These are phyloP conservation scores for Oenanthe javanica DNA, from an alignment of 140 eudicot species.

Conservation along the genomic window DNA sequence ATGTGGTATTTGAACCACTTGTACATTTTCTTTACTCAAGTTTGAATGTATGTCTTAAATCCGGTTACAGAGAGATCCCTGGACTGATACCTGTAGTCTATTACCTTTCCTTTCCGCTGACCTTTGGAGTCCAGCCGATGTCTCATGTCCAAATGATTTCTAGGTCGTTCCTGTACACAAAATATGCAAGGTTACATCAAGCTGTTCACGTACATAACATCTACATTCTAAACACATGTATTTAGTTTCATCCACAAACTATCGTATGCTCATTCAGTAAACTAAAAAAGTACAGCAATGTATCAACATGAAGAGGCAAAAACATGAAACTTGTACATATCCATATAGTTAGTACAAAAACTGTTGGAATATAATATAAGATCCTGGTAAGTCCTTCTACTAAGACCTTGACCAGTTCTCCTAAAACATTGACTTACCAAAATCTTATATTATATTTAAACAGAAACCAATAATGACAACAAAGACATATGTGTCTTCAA, in stretches of 20 bases:
- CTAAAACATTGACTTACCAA: too few relatives aligned
- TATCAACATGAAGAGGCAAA: neutral
- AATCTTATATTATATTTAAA: too few relatives aligned
- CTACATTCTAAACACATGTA: neutral
- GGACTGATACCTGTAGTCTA: slow-evolving; percentile 75
- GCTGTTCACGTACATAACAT: neutral
- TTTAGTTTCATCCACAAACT: neutral
- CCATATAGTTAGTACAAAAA: too few relatives aligned
- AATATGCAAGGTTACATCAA: neutral
- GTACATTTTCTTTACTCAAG: neutral
- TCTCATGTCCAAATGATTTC: slow-evolving; percentile 93
- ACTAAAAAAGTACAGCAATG: neutral
- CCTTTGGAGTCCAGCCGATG: slow-evolving; percentile 90
- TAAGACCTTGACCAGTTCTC: too few relatives aligned
- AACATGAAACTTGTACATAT: neutral
- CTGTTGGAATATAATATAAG: too few relatives aligned
- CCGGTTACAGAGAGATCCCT: slow-evolving; percentile 10
- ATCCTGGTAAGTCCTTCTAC: too few relatives aligned
- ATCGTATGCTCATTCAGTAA: neutral
- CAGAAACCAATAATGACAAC: too few relatives aligned
- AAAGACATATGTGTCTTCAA: too few relatives aligned
- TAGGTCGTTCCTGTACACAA: slow-evolving; percentile 67
- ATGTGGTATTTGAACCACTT: neutral
- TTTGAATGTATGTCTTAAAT: neutral
- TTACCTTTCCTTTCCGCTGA: slow-evolving; percentile 89